Conservation (phyloP, 257 asterid genomes). For the Haberlea rhodopensis region DNA sequence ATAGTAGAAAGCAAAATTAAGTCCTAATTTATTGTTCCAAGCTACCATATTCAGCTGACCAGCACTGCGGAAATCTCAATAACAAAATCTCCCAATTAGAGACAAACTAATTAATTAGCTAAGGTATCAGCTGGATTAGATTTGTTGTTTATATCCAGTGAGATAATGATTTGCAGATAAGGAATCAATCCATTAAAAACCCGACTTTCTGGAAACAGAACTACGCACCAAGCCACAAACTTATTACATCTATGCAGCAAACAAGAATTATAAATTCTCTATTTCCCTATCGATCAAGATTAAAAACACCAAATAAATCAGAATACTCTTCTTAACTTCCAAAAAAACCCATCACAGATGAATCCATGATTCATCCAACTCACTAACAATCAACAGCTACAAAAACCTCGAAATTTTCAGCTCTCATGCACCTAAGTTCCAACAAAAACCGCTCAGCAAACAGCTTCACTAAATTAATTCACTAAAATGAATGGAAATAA, state of each 20-base stretch:
- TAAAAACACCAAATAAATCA: not conserved
- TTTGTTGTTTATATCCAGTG: not conserved
- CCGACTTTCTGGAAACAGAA: not conserved
- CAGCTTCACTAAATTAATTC: not conserved
- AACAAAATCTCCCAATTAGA: conserved; percentile 11
- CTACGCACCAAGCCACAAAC: not conserved
- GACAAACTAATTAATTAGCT: conserved; percentile 12
- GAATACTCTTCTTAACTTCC: not conserved
- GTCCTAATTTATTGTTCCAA: too few species aligned
- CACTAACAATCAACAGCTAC: not conserved
- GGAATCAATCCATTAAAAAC: not conserved
- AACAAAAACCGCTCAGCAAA: conserved; percentile 12
- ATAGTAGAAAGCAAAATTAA: too few species aligned
- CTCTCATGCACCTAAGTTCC: conserved; percentile 1
- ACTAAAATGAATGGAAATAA: conserved; percentile 25
- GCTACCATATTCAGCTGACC: not conserved
- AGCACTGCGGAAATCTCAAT: not conserved
- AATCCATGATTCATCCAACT: conserved; percentile 11
- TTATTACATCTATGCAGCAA: not conserved
- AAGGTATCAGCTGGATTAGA: conserved; percentile 15
- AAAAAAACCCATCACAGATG: not conserved
- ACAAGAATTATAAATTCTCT: not conserved
- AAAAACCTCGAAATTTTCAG: conserved; percentile 3
- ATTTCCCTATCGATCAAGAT: not conserved
- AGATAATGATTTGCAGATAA: conserved; percentile 19